These are phyloP conservation scores for Ustulina deusta DNA, from an alignment of 2,329 filamentous ascomycete species.

Conservation along the genomic window DNA sequence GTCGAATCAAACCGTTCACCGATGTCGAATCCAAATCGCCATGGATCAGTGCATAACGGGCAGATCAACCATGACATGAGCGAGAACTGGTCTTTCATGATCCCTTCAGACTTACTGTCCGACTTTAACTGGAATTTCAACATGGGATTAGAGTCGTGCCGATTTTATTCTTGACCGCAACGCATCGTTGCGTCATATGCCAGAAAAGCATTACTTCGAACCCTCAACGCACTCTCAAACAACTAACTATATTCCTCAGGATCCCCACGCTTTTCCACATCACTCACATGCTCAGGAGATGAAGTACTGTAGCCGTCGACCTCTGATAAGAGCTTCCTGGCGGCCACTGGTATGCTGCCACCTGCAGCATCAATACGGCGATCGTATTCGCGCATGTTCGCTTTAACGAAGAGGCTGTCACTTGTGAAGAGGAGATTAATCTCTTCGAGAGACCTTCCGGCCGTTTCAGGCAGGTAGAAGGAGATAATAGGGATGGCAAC, in stretches of 20 bases:
- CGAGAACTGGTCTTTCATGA: constrained; percentile 17
- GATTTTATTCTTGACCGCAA: not conserved
- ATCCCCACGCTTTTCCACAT: constrained; percentile 23
- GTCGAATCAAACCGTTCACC: not conserved
- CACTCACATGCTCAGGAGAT: constrained; percentile 6
- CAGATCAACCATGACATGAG: constrained; percentile 1
- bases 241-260: not conserved
- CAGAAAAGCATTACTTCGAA: constrained; percentile 18
- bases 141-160: constrained; percentile 1
- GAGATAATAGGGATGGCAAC: constrained; percentile 64
- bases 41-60: not conserved
- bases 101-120: constrained; percentile 14
- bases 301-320: constrained; percentile 41
- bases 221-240: not conserved
- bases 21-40: not conserved
- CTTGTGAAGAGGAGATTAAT: constrained; percentile 59
- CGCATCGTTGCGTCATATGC: not conserved
- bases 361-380: constrained; percentile 48
- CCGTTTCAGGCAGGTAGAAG: constrained; percentile 48
- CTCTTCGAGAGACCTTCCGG: constrained; percentile 54
- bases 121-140: constrained; percentile 25
- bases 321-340: constrained; percentile 49
- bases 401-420: constrained; percentile 47
- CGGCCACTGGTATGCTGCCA: constrained; percentile 49
- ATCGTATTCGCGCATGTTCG: constrained; percentile 50